Conservation (phyloP, 2,329 filamentous ascomycete genomes). For the Claviceps lovelessii region DNA sequence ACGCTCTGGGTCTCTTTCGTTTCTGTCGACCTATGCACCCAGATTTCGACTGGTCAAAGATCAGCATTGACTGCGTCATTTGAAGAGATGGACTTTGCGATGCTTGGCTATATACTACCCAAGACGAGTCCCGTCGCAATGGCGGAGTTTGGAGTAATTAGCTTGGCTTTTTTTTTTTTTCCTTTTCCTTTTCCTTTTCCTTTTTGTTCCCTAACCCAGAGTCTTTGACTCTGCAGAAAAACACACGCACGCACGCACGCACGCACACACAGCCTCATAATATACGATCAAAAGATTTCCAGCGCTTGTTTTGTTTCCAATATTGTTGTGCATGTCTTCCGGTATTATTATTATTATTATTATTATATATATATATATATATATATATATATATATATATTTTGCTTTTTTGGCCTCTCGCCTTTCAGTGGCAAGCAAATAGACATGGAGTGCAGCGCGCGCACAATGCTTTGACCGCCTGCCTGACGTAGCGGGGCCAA, state of each 20-base stretch:
- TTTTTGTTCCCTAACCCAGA: neutral
- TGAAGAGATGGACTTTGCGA: slow-evolving; percentile 1
- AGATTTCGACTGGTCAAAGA: neutral
- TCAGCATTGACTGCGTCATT: slow-evolving; percentile 1
- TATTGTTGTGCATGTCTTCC: neutral
- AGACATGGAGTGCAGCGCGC: neutral
- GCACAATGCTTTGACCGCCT: neutral
- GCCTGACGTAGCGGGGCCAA: neutral
- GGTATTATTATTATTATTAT: too few species aligned
- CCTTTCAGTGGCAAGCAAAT: neutral
- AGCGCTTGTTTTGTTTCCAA: neutral
- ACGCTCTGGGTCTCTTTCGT: neutral
- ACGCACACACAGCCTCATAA: neutral
- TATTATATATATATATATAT: too few species aligned
- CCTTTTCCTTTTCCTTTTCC: too few species aligned
- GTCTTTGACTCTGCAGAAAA: neutral
- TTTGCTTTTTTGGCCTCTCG: neutral
- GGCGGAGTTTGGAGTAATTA: slow-evolving; percentile 6
- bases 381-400: too few species aligned
- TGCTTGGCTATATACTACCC: neutral
- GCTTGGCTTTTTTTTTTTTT: slow-evolving; percentile 3
- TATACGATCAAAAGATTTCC: neutral
- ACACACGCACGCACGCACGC: too few species aligned
- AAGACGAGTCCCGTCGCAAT: neutral
- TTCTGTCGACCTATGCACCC: neutral